Percentiles rank a stretch among this genome's conserved stretches.
phyloP scores from a whole-genome alignment of 495 filamentous ascomycete genomes.

The Apiosordaria backusii region DNA sequence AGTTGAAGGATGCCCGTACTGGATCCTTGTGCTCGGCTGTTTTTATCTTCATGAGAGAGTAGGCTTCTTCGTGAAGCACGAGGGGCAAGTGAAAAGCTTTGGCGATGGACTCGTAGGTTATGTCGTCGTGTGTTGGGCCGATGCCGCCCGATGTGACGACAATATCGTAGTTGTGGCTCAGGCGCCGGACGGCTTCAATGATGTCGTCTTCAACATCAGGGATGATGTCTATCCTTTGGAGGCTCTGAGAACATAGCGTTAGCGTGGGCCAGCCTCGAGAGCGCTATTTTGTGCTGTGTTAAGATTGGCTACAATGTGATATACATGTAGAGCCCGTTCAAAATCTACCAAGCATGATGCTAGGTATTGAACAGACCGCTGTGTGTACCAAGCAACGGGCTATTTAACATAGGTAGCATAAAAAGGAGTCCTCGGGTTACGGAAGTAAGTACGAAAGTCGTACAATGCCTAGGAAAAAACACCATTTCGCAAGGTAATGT shows the following conservation, averaged over 20 bases:
- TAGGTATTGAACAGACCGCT: too few species aligned
- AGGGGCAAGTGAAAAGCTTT: constrained; percentile 79
- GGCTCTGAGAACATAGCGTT: constrained; percentile 39
- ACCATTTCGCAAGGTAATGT: constrained; percentile 84
- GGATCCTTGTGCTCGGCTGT: constrained; percentile 67
- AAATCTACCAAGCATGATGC: too few species aligned
- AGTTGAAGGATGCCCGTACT: constrained; percentile 56
- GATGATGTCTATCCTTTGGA: constrained; percentile 90
- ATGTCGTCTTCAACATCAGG: constrained; percentile 88
- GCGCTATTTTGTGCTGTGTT: too few species aligned
- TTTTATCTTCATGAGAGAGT: constrained; percentile 75
- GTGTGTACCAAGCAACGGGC: too few species aligned
- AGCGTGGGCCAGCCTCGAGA: too few species aligned
- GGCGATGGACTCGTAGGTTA: constrained; percentile 91
- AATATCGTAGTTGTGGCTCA: constrained; percentile 87
- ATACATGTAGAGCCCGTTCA: too few species aligned
- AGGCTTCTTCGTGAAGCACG: constrained; percentile 69
- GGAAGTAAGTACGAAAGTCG: constrained; percentile 4
- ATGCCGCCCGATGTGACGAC: constrained; percentile 95
- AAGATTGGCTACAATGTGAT: too few species aligned
- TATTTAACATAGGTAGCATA: too few species aligned
- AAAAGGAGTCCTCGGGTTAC: too few species aligned
- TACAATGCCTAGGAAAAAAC: constrained; percentile 82
- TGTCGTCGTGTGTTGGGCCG: constrained; percentile 96
- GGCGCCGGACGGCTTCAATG: constrained; percentile 75